These are phyloP conservation scores for Phoenix dactylifera DNA, from an alignment of 176 grass and related monocot species.

Conservation along the genomic window DNA sequence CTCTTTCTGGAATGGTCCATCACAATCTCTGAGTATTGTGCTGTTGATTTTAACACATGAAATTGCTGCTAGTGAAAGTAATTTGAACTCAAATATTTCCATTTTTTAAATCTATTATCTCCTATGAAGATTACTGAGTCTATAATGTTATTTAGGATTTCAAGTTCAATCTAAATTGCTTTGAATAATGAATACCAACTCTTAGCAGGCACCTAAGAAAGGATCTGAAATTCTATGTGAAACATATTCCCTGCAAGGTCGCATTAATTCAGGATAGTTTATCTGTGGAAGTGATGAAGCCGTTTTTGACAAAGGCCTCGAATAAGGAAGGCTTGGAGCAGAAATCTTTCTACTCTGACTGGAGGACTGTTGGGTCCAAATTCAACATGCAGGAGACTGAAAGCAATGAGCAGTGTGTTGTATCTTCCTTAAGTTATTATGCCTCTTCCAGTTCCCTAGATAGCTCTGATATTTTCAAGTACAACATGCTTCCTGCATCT, in stretches of 20 bases:
- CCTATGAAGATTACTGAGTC: too few species aligned
- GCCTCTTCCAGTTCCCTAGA: slow-evolving; percentile 33
- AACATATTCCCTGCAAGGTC: slow-evolving; percentile 60
- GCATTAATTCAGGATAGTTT: slow-evolving; percentile 44
- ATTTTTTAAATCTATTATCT: too few species aligned
- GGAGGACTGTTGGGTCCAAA: slow-evolving; percentile 19
- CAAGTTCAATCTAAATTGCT: background rate
- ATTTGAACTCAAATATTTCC: too few species aligned
- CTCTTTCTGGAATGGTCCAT: too few species aligned
- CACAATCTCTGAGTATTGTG: too few species aligned
- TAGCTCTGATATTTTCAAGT: slow-evolving; percentile 11
- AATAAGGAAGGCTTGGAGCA: slow-evolving; percentile 32
- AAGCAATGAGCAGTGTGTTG: slow-evolving; percentile 11
- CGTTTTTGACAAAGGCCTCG: slow-evolving; percentile 22
- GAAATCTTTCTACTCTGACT: slow-evolving; percentile 21
- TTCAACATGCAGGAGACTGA: slow-evolving; percentile 24
- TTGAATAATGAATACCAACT: background rate
- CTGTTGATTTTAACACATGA: too few species aligned
- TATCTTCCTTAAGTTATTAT: slow-evolving; percentile 42
- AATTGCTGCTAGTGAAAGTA: too few species aligned
- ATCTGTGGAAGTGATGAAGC: slow-evolving; percentile 24
- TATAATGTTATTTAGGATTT: too few species aligned
- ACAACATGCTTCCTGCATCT: slow-evolving; percentile 23
- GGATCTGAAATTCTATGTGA: slow-evolving; percentile 52
- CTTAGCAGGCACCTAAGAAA: slow-evolving; percentile 43